phyloP scores from a whole-genome alignment of 2,329 filamentous ascomycete genomes.

The Ceratocystis smalleyi region DNA sequence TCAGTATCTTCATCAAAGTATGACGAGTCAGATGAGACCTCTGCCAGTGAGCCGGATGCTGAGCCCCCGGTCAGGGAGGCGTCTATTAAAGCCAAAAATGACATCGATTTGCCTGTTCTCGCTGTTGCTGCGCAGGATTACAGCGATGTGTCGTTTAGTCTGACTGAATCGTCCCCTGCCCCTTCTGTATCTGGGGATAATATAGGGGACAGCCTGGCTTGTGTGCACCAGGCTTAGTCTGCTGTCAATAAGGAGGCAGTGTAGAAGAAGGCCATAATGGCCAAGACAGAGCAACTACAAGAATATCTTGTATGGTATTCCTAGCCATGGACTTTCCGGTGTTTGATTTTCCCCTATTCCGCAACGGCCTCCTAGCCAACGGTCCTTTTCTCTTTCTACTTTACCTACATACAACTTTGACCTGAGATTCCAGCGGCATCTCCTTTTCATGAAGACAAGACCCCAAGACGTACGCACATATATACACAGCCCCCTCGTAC shows the following conservation, averaged over 20 bases:
- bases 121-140: constrained; percentile 11
- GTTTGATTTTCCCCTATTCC: neutral
- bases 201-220: neutral
- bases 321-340: neutral
- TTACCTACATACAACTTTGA: no score
- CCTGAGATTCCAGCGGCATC: no score
- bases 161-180: constrained; percentile 7
- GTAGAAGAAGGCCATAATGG: neutral
- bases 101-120: constrained; percentile 6
- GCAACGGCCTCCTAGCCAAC: neutral
- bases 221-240: no score
- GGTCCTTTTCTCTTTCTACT: neutral
- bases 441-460: no score
- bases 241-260: neutral
- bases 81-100: neutral
- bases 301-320: neutral
- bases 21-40: constrained; percentile 9
- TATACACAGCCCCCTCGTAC: neutral
- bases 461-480: neutral
- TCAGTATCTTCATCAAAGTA: constrained; percentile 4
- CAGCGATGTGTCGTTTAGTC: constrained; percentile 12
- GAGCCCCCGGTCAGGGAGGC: constrained; percentile 9
- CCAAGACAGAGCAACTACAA: neutral
- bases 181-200: constrained; percentile 3
- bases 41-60: constrained; percentile 10